Evolutionary conservation across 2,329 filamentous ascomycete species (phyloP).

Genomic region (Ustulina deusta): DNA sequence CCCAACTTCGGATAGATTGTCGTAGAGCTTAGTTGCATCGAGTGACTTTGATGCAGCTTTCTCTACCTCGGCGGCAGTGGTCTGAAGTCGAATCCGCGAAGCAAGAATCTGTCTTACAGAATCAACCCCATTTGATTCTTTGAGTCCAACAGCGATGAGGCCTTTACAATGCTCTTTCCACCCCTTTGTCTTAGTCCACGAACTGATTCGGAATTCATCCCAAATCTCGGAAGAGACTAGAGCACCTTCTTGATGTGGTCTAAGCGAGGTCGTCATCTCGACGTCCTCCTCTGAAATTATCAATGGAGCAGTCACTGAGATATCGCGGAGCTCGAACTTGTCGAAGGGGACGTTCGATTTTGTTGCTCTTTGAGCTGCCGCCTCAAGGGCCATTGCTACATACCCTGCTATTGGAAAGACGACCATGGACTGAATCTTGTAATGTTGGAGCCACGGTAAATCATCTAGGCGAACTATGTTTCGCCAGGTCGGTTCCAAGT

Average conservation of each 20-base stretch:
- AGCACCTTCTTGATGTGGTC: conserved; percentile 57
- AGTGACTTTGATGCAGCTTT: conserved; percentile 49
- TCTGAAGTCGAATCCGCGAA: conserved; percentile 48
- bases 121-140: conserved; percentile 57
- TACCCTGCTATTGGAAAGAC: conserved; percentile 68
- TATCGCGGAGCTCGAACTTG: conserved; percentile 61
- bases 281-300: conserved; percentile 62
- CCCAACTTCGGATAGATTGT: conserved; percentile 59
- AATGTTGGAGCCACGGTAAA: conserved; percentile 69
- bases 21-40: conserved; percentile 57
- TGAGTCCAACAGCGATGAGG: conserved; percentile 57
- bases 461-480: conserved; percentile 62
- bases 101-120: conserved; percentile 50
- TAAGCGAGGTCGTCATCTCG: conserved; percentile 63
- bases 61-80: conserved; percentile 49
- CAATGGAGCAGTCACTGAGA: conserved; percentile 60
- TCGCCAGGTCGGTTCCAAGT: conserved; percentile 62
- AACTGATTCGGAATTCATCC: conserved; percentile 69
- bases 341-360: conserved; percentile 52
- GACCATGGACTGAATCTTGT: conserved; percentile 67
- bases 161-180: conserved; percentile 71
- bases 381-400: conserved; percentile 64
- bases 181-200: conserved; percentile 62
- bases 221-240: conserved; percentile 59
- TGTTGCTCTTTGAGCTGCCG: conserved; percentile 54